These are phyloP conservation scores for Oxytropis ochrocephala DNA, from an alignment of 306 rosid species.

Conservation along the genomic window DNA sequence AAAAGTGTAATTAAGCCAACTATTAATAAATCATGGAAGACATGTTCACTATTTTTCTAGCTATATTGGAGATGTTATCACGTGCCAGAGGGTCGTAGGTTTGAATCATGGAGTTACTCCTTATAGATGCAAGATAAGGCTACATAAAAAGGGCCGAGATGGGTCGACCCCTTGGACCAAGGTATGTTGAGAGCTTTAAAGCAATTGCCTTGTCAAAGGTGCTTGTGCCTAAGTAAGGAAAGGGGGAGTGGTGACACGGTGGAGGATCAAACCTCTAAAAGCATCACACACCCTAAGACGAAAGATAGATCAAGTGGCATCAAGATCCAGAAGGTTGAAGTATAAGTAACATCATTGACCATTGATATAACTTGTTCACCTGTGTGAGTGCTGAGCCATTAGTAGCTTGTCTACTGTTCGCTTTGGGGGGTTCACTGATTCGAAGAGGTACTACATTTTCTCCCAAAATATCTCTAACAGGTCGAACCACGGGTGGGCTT, in stretches of 20 bases:
- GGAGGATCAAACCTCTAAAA: neutral
- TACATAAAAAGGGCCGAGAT: too few relatives aligned
- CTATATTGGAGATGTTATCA: neutral
- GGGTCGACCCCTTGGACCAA: neutral
- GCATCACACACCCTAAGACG: neutral
- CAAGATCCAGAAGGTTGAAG: neutral
- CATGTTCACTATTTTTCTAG: neutral
- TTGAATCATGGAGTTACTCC: too few relatives aligned
- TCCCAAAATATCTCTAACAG: slow-evolving; percentile 91
- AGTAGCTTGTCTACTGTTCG: slow-evolving; percentile 40
- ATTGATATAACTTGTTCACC: slow-evolving; percentile 48
- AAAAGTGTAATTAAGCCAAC: neutral
- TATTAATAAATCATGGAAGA: neutral
- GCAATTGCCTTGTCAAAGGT: neutral
- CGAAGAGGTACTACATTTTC: slow-evolving; percentile 74
- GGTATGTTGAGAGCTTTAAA: too few relatives aligned
- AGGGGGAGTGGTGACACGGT: neutral
- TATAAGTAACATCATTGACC: slow-evolving; percentile 8
- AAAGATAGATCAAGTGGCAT: neutral
- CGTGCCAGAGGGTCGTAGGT: too few relatives aligned
- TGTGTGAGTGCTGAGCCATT: slow-evolving; percentile 51
- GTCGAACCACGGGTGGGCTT: slow-evolving; percentile 72
- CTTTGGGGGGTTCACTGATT: slow-evolving; percentile 77
- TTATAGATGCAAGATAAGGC: too few relatives aligned
- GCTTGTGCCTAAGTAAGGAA: neutral